phyloP scores from a whole-genome alignment of 2,329 filamentous ascomycete genomes.

The Cordyceps farinosa region DNA sequence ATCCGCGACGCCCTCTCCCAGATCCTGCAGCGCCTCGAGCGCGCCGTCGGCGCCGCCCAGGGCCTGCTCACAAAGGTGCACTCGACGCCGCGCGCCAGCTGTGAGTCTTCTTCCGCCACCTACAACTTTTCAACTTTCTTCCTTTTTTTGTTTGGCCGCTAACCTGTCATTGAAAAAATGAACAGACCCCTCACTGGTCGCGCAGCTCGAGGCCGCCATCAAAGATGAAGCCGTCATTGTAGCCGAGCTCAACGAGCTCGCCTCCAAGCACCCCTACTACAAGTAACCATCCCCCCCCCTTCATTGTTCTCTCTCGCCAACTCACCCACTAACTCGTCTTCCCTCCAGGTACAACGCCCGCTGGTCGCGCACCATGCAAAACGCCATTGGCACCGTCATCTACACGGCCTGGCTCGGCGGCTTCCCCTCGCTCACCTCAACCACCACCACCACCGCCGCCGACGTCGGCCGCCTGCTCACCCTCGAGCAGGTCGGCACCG shows the following conservation, averaged over 20 bases:
- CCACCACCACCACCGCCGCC: conserved; percentile 45
- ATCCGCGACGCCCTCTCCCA: conserved; percentile 81
- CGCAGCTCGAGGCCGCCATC: conserved; percentile 68
- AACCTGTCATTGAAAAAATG: not conserved
- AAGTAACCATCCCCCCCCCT: conserved; percentile 53
- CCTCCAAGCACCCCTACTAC: conserved; percentile 91
- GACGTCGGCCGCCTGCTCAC: conserved; percentile 69
- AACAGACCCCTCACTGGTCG: conserved; percentile 65
- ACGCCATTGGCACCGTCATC: conserved; percentile 60
- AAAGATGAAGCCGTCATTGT: conserved; percentile 69
- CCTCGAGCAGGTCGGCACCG: conserved; percentile 79
- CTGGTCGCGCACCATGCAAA: conserved; percentile 83
- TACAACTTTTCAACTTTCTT: too few relatives aligned
- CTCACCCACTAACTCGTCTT: not conserved
- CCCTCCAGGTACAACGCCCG: conserved; percentile 68
- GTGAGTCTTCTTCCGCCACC: conserved; percentile 33
- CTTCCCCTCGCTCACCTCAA: conserved; percentile 44
- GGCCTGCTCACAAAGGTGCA: conserved; percentile 86
- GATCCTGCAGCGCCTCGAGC: conserved; percentile 77
- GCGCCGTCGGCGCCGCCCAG: conserved; percentile 75
- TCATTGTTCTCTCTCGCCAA: not conserved
- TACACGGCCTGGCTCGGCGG: conserved; percentile 76
- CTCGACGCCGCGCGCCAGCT: conserved; percentile 67
- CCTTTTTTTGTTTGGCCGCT: conserved; percentile 1
- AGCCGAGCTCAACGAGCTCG: conserved; percentile 64